Evolutionary conservation across 441 rosid species (phyloP), one percentile per base, ranked within the genome.

Genomic region (Pelargonium cotyledonis): DNA sequence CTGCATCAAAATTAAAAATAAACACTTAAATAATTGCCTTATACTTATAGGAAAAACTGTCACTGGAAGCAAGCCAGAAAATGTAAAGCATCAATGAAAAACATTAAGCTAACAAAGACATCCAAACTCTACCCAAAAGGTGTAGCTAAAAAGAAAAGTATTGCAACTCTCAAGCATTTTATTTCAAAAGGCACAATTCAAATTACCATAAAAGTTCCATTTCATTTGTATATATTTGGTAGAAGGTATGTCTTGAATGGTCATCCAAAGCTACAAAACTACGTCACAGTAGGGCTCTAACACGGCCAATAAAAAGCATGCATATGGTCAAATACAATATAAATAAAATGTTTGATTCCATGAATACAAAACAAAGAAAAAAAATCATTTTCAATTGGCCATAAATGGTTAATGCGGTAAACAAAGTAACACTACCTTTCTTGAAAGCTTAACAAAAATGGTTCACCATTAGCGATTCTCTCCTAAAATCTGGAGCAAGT

Each of bases 1-100:
- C 85, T 71, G 62, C 10, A 16, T 57, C 62, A 57, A 10, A 10
- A 57, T 15, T 15, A 15, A 19, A 6, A 53, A 35, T 35, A 35
- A 35, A 35, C 38, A 5, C 38, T 53, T 15, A 15, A 16, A 16
- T 57, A 57, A 18, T 19, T 57, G 29, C 62, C 62, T 18, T 10
- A 9, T 57, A 57, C 11, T 18, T 23, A 57, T 15, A 6, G 62
- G 62, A 26, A 57, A 18, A 21, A 57, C 8, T 16, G 11, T 16
- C 8, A 10, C 62, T 7, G 8, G 26, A 57, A 57, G 19, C 11
- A 7, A 57, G 19, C 11, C 26, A 16, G 26, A 57, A 16, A 57
- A 47, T 35, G 38, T 35, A 35, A 35, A 5, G 38, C 38, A 35
- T 35, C 38, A 47, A 35, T 35, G 38, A 35, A 7, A 16, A 18